Evolutionary conservation across 2,329 filamentous ascomycete genomes (phyloP), one percentile per base, ranked within the genome.

Genomic region (Gnomoniopsis sp.): DNA sequence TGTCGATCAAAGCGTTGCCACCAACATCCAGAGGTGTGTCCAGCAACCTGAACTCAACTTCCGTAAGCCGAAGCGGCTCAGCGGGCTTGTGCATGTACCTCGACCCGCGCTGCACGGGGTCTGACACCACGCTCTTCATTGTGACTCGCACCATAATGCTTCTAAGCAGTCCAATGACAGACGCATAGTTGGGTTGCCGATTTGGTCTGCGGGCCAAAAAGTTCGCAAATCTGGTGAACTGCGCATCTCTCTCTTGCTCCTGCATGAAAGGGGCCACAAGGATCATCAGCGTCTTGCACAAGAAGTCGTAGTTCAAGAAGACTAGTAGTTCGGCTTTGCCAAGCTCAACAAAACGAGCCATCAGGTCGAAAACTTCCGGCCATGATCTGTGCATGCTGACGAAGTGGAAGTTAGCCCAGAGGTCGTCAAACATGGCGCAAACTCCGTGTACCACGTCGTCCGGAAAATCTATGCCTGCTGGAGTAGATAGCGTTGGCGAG

Each of bases 301-400:
- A 74, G 65, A 86, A 89, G 23, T 83, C 80, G 34, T 79, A 75
- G 12, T 85, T 80, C 23, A 93, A 75, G 23, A 92, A 75, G 6
- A 81, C 68, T 2, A 77, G 75, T 21, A 82, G 77, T 69, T 91
- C 87, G 6, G 77, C 70, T 3, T 76, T 72, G 1, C 88, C 88
- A 56, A 90, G 72, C 49, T 75, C 77, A 15, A 85, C 84, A 67
- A 93, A 88, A n/a, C 76, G 76, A n/a, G 82, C 68, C 62, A 93
- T 77, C n/a, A 89, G 79, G 14, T 82, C 81, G 68, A 93, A 93
- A 59, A 88, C 88, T 66, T 93, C 89, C 46, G 87, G 83, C 90
- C 90, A 95, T 3, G 88, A 82, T 58, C 86, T 83, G 30, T 85
- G 75, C 26, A 50, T 19, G 22, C 47, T 56, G 49, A 81, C 77